Percentiles rank a stretch among this genome's conserved stretches.
phyloP scores from a whole-genome alignment of 192 early-diverging fungal species.

The Coemansia sp. region DNA sequence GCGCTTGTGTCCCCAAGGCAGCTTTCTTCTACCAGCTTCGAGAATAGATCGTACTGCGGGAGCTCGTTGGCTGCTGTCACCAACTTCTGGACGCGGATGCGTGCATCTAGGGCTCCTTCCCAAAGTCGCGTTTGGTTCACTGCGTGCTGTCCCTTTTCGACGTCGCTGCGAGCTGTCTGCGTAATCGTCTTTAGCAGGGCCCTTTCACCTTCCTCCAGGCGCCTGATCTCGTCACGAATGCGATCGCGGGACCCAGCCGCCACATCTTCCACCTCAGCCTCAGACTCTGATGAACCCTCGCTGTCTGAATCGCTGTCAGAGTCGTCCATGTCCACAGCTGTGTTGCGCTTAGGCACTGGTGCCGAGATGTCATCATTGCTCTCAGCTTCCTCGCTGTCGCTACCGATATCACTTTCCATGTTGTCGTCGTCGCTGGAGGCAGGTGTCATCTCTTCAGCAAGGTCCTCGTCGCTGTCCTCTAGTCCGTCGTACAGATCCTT shows the following conservation, averaged over 20 bases:
- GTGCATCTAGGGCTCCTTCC: constrained; percentile 82
- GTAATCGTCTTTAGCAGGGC: constrained; percentile 79
- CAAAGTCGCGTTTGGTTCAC: constrained; percentile 84
- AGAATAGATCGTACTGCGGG: constrained; percentile 60
- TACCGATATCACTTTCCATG: constrained; percentile 36
- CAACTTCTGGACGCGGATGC: constrained; percentile 86
- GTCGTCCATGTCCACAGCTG: constrained; percentile 10
- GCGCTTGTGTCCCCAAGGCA: constrained; percentile 6
- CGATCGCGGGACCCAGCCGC: constrained; percentile 49
- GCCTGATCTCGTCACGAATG: constrained; percentile 65
- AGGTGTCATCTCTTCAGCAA: constrained; percentile 10
- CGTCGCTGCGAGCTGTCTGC: constrained; percentile 73
- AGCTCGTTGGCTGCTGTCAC: constrained; percentile 79
- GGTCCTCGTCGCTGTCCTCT: constrained; percentile 48
- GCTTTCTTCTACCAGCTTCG: constrained; percentile 16
- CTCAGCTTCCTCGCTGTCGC: constrained; percentile 32
- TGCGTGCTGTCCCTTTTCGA: constrained; percentile 92
- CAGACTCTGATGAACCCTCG: constrained; percentile 31
- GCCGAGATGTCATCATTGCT: constrained; percentile 15
- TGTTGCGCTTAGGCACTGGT: neutral
- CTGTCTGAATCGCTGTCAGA: constrained; percentile 19
- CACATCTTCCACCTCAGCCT: constrained; percentile 27
- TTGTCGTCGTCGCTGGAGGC: constrained; percentile 24
- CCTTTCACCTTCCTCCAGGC: constrained; percentile 83
- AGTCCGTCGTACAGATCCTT: constrained; percentile 63